Evolutionary conservation across 2,329 filamentous ascomycete genomes (phyloP), one percentile per base, ranked within the genome.

Genomic region (Tothia fuscella): DNA sequence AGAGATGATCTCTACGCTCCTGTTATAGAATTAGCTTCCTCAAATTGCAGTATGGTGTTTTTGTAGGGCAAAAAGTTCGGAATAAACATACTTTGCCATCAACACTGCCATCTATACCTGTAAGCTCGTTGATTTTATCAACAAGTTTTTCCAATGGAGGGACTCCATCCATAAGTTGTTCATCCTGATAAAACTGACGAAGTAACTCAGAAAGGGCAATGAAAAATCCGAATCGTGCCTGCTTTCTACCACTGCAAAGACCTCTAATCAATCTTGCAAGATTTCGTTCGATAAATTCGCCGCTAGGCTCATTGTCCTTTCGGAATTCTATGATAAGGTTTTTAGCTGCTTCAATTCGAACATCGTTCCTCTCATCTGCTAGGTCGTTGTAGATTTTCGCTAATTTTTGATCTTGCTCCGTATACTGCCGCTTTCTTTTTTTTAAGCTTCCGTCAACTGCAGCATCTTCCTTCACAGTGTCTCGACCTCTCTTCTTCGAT

Each of bases 231-330:
- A 91, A 66, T 20, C 91, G 74, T 14, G 89, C 86, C 10, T 84
- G 85, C 64, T 94, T 94, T 44, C 86, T 79, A 42, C 86, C 81
- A 57, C 87, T 95, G 47, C 88, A 87, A 14, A 96, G 76, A 30
- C 91, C 91, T 42, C 84, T 78, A 58, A 95, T 85, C 28, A 98
- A 68, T 39, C 66, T 57, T 21, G 56, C 57, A 16, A 67, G 48
- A 4, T 59, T 59, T 20, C 56, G 55, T 35, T 66, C 57, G 16
- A 67, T 54, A 24, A 58, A 55, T 29, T 61, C 53, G 6, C 55
- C 52, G 28, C 56, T 51, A 17, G 63, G 60, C 6, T 56, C 49
- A 28, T 53, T 57, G 31, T 62, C 55, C 4, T 56, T 53, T 3
- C 62, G 59, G 16, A 70, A 57, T 31, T 55, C 60, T 30, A 58